Conservation (phyloP, 1,284 basidiomycete species). For the Trametes hirsuta region DNA sequence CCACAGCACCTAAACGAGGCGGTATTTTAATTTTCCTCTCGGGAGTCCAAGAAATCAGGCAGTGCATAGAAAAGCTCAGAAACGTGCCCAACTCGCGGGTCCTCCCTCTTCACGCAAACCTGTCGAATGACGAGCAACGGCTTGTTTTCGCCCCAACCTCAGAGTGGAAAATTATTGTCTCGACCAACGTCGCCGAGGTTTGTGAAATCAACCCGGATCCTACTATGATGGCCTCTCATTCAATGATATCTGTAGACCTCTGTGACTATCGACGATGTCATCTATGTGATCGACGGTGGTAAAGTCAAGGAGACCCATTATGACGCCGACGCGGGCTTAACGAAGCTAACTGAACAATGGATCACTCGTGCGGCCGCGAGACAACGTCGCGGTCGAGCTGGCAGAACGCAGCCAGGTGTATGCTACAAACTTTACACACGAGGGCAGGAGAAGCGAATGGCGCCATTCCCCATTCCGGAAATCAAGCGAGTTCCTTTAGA, state of each 20-base stretch:
- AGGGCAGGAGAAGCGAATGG: slow-evolving; percentile 74
- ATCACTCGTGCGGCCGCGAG: slow-evolving; percentile 80
- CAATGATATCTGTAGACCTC: slow-evolving; percentile 68
- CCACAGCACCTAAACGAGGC: slow-evolving; percentile 50
- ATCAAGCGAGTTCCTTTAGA: slow-evolving; percentile 91
- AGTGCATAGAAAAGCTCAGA: slow-evolving; percentile 75
- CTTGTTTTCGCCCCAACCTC: slow-evolving; percentile 71
- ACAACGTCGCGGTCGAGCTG: slow-evolving; percentile 90
- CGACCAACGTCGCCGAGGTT: slow-evolving; percentile 90
- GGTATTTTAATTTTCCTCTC: slow-evolving; percentile 89
- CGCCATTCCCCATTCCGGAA: slow-evolving; percentile 80
- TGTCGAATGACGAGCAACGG: slow-evolving; percentile 85
- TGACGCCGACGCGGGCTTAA: slow-evolving; percentile 78
- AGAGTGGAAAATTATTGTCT: slow-evolving; percentile 85
- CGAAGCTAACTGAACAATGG: slow-evolving; percentile 80
- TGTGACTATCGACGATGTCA: slow-evolving; percentile 91
- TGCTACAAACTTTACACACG: slow-evolving; percentile 89
- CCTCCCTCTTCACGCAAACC: slow-evolving; percentile 89
- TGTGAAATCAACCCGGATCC: slow-evolving; percentile 15
- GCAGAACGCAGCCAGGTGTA: slow-evolving; percentile 81
- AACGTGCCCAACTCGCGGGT: slow-evolving; percentile 54
- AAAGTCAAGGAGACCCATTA: slow-evolving; percentile 91
- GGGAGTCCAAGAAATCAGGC: slow-evolving; percentile 86
- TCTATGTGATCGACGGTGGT: slow-evolving; percentile 86
- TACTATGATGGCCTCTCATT: not conserved